Evolutionary conservation across 805 yeast species (phyloP), one percentile per base, ranked within the genome.

Genomic region (Maudiozyma turicensis): DNA sequence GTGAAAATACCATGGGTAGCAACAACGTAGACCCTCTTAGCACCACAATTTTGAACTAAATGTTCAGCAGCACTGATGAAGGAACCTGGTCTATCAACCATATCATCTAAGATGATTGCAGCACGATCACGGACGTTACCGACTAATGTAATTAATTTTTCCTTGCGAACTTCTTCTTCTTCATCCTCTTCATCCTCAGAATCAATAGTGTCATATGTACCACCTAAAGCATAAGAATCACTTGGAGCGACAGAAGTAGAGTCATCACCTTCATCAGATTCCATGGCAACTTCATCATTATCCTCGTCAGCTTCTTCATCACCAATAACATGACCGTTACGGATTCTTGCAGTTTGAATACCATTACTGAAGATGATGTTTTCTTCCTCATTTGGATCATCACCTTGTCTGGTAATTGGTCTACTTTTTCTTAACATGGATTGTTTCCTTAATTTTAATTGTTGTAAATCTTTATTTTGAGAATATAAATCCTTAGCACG

Each of bases 41-140:
- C 99, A 50, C 99, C 99, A 72, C 99, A 93, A 68, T 90, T 91
- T 68, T 86, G 75, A 56, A 95, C 79, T 66, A 95, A 80, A 71
- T 93, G 99, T 71, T 93, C 99, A 34, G 99, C 99, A 41, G 99
- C 99, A 32, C 97, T 91, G 54, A 93, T 85, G 64, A 90, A 91
- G 8, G 95, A 81, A 54, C 84, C 82, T 43, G 96, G 96, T 65
- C 93, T 88, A 65, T 93, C 99, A 59, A 93, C 84, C 95, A 93
- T 87, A 66, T 93, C 99, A 70, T 93, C 99, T 51, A 93, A 75
- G 52, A 93, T 86, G 56, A 93, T 86, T 15, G 97, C 98, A 6
- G 95, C 86, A 67, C 86, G 86, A 58, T 81, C 84, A 56, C 86
- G 81, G 46, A 93, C 99, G 65, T 91, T 95, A 53, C 99, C 99